phyloP scores from a whole-genome alignment of 169 alveolate genomes.

The Sarcocystis neurona region DNA sequence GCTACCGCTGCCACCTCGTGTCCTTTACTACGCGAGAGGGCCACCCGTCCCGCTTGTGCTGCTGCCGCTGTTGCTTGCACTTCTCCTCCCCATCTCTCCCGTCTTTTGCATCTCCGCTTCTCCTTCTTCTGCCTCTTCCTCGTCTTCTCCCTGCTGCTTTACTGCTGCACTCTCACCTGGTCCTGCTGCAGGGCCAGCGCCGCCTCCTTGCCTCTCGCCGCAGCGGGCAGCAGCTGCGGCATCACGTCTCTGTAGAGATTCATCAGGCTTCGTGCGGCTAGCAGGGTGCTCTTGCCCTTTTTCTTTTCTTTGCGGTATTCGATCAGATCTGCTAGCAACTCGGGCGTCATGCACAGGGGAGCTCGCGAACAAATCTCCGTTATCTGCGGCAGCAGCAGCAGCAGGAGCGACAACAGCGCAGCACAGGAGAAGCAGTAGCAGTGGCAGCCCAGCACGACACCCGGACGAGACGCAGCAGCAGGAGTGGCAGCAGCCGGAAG shows the following conservation, averaged over 20 bases:
- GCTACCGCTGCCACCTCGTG: too few species aligned
- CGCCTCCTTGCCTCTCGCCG: constrained; percentile 70
- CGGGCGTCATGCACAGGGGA: constrained; percentile 81
- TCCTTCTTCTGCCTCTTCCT: neutral
- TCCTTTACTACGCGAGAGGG: too few species aligned
- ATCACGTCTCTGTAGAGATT: constrained; percentile 81
- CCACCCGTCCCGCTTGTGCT: too few species aligned
- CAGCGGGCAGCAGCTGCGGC: constrained; percentile 77
- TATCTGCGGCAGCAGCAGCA: constrained; percentile 13
- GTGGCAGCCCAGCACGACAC: neutral
- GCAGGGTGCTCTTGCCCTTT: constrained; percentile 75
- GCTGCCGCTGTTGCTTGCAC: too few species aligned
- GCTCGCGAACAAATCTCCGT: constrained; percentile 82
- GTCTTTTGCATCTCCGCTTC: neutral
- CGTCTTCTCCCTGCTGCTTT: neutral
- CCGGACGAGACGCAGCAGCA: neutral
- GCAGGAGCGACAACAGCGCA: neutral
- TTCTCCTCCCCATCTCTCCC: too few species aligned
- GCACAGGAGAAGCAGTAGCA: neutral
- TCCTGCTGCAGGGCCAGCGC: constrained; percentile 59
- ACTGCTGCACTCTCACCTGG: neutral
- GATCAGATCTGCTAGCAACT: constrained; percentile 73
- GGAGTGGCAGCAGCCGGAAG: neutral
- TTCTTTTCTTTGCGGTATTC: constrained; percentile 77
- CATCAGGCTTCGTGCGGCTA: constrained; percentile 83